Percentiles rank a stretch among this genome's conserved stretches.
These are phyloP conservation scores for Diaporthe vaccinii DNA, from an alignment of 2,329 filamentous ascomycete species.

Conservation along the genomic window DNA sequence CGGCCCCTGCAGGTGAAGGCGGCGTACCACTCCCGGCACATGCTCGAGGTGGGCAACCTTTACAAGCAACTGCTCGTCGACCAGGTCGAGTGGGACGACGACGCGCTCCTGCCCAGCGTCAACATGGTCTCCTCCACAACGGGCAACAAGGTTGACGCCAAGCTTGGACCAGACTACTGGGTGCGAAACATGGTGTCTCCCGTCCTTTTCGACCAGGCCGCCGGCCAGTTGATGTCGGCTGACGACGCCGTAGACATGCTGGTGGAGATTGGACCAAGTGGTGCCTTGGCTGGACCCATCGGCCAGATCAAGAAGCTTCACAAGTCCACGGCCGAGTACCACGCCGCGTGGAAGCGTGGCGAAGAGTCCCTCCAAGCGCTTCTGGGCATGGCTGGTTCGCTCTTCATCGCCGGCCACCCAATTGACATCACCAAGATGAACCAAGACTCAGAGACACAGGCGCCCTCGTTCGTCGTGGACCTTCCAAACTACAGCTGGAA, in stretches of 20 bases:
- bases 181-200: slow-evolving; percentile 43
- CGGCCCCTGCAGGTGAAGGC: slow-evolving; percentile 48
- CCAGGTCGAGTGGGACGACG: slow-evolving; percentile 24
- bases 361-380: slow-evolving; percentile 16
- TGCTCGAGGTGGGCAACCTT: too few relatives aligned
- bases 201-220: slow-evolving; percentile 46
- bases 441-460: background rate
- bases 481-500: slow-evolving; percentile 40
- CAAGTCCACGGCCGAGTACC: slow-evolving; percentile 20
- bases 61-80: slow-evolving; percentile 45
- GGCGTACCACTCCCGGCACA: slow-evolving; percentile 56
- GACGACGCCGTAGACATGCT: slow-evolving; percentile 38
- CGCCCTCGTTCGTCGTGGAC: slow-evolving; percentile 46
- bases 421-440: background rate
- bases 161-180: slow-evolving; percentile 44
- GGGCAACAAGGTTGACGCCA: too few relatives aligned
- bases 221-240: slow-evolving; percentile 28
- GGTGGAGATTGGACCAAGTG: slow-evolving; percentile 54
- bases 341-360: slow-evolving; percentile 28
- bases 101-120: too few relatives aligned
- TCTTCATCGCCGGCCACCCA: background rate
- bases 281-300: slow-evolving; percentile 57
- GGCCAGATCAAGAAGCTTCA: slow-evolving; percentile 48
- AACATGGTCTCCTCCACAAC: too few relatives aligned
- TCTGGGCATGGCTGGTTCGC: slow-evolving; percentile 26